Evolutionary conservation across 2,329 filamentous ascomycete species (phyloP).

Genomic region (Hymenoscyphus fraxineus): DNA sequence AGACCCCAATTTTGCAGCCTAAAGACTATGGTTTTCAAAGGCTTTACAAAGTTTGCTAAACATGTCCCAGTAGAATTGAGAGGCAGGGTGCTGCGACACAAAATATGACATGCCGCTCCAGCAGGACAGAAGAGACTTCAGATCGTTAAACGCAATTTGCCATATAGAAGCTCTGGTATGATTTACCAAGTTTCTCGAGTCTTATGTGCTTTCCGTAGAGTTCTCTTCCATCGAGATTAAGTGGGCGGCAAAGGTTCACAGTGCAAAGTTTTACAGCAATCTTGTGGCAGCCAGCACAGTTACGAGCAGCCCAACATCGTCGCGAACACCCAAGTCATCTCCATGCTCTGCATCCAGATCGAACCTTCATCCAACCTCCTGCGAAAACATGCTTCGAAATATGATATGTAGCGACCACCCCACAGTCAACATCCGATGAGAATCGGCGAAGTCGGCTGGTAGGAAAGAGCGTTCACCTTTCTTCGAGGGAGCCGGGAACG

Average conservation of each 20-base stretch:
- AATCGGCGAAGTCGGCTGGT: slow-evolving; percentile 38
- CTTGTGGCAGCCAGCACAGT: neutral
- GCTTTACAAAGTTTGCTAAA: too few relatives aligned
- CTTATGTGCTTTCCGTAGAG: too few relatives aligned
- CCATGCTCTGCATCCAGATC: neutral
- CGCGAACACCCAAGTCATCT: neutral
- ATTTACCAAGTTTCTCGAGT: too few relatives aligned
- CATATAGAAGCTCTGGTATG: too few relatives aligned
- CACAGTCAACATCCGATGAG: slow-evolving; percentile 41
- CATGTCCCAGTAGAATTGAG: too few relatives aligned
- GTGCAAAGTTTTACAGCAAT: neutral
- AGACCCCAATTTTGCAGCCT: too few relatives aligned
- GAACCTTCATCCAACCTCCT: neutral
- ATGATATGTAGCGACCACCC: slow-evolving; percentile 39
- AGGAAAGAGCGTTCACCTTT: slow-evolving; percentile 41
- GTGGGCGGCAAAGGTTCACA: neutral
- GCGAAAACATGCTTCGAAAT: neutral
- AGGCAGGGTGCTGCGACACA: too few relatives aligned
- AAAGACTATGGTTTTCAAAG: too few relatives aligned
- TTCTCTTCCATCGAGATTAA: too few relatives aligned
- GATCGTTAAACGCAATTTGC: too few relatives aligned
- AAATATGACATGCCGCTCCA: too few relatives aligned
- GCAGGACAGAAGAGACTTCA: too few relatives aligned
- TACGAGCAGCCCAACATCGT: neutral
- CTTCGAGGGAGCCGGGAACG: slow-evolving; percentile 42